phyloP scores from a whole-genome alignment of 768 basidiomycete genomes.

The Pleurotus tuoliensis region DNA sequence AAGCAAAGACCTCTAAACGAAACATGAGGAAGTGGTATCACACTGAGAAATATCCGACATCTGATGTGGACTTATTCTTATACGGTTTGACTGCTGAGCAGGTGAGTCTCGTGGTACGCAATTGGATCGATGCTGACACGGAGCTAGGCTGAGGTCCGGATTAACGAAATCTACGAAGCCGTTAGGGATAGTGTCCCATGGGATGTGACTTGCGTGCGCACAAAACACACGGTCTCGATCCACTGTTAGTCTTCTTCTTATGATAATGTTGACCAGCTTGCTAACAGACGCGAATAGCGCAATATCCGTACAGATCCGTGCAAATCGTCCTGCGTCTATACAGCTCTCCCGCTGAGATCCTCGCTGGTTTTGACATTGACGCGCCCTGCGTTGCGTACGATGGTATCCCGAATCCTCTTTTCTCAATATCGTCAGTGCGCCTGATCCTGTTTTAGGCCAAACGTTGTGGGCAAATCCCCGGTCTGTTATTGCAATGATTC shows the following conservation, averaged over 20 bases:
- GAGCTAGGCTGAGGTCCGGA: constrained; percentile 53
- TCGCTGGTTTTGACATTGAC: constrained; percentile 67
- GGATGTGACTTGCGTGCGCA: constrained; percentile 65
- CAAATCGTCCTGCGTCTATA: constrained; percentile 67
- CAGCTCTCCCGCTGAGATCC: constrained; percentile 57
- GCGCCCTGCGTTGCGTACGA: constrained; percentile 58
- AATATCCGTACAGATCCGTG: constrained; percentile 65
- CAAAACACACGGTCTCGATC: constrained; percentile 63
- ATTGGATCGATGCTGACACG: not conserved
- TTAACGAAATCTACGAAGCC: constrained; percentile 55
- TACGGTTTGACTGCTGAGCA: constrained; percentile 56
- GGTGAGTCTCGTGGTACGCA: constrained; percentile 21
- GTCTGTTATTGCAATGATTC: constrained; percentile 58
- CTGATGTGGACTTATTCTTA: constrained; percentile 62
- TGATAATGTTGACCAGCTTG: not conserved
- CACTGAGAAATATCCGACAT: constrained; percentile 49
- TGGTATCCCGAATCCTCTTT: constrained; percentile 19
- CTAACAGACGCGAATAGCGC: constrained; percentile 29
- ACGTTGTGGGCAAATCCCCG: constrained; percentile 61
- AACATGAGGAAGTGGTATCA: constrained; percentile 58
- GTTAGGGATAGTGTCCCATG: constrained; percentile 63
- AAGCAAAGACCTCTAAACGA: constrained; percentile 48
- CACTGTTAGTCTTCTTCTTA: constrained; percentile 38
- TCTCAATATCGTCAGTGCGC: not conserved
- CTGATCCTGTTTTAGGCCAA: constrained; percentile 22